Conservation (phyloP, 441 rosid genomes). For the Populus hybrid region DNA sequence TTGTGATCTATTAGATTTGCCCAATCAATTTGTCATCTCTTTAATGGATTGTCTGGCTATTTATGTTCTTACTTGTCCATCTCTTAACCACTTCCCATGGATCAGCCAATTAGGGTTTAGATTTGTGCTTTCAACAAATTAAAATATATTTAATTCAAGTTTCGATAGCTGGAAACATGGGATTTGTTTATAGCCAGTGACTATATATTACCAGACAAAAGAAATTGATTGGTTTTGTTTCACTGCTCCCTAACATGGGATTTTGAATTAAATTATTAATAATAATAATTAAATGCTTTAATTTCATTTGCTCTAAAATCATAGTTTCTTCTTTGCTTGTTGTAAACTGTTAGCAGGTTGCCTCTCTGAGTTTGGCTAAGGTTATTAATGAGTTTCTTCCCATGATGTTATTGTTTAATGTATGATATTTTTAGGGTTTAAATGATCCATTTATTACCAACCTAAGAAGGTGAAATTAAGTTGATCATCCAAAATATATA, state of each 20-base stretch:
- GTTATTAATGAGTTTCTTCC: no score
- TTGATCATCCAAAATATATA: neutral
- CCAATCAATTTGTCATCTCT: neutral
- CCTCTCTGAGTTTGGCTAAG: no score
- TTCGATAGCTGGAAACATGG: slow-evolving; percentile 18
- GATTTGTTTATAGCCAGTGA: neutral
- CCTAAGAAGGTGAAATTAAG: neutral
- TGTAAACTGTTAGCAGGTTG: no score
- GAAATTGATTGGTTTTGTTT: neutral
- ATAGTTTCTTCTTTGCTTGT: no score
- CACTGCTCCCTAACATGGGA: neutral
- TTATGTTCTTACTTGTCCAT: slow-evolving; percentile 13
- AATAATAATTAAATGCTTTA: no score
- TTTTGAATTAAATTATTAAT: no score
- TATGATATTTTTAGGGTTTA: neutral
- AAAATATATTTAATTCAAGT: neutral
- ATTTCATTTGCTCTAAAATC: neutral
- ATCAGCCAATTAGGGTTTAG: slow-evolving; percentile 9
- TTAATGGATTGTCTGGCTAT: neutral
- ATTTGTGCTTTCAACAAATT: neutral
- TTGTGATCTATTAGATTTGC: neutral
- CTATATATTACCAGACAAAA: neutral
- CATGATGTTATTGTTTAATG: neutral
- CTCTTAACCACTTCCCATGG: slow-evolving; percentile 11
- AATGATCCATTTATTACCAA: neutral